Evolutionary conservation across 768 basidiomycete species (phyloP).

Genomic region (Suillus fuscotomentosus): DNA sequence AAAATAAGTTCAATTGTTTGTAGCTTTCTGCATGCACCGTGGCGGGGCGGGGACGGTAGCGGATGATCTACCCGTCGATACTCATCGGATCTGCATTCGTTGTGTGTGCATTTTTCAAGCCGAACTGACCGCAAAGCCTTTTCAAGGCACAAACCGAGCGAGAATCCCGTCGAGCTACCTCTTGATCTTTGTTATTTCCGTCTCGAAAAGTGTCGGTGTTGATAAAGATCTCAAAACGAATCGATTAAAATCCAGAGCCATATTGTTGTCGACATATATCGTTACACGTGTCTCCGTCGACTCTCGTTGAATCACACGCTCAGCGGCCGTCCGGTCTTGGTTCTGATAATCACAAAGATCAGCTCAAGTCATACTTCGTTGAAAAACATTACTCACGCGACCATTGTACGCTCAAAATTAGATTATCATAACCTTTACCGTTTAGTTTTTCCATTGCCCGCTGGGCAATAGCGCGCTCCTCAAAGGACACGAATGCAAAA

Average conservation of each 20-base stretch:
- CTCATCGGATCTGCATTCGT: neutral
- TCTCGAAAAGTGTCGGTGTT: neutral
- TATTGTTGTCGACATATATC: neutral
- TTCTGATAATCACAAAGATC: constrained; percentile 26
- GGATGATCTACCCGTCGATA: neutral
- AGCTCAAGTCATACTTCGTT: neutral
- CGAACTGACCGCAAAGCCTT: neutral
- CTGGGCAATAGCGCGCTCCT: constrained; percentile 76
- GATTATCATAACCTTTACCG: constrained; percentile 89
- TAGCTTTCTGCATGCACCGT: neutral
- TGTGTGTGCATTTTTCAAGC: neutral
- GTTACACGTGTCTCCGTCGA: neutral
- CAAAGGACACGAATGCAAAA: constrained; percentile 97
- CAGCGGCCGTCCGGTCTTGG: constrained; percentile 43
- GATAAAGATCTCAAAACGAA: neutral
- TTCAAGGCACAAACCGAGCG: neutral
- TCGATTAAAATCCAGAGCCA: neutral
- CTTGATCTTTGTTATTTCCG: neutral
- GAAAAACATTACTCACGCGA: constrained; percentile 45
- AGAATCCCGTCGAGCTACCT: neutral
- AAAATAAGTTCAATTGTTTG: neutral
- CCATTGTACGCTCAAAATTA: constrained; percentile 75
- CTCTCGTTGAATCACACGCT: neutral
- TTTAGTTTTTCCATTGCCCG: constrained; percentile 89
- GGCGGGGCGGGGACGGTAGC: neutral